Base-by-base conservation (phyloP, 2,329 filamentous ascomycete genomes). In the Cladorrhinum sp. region DNA sequence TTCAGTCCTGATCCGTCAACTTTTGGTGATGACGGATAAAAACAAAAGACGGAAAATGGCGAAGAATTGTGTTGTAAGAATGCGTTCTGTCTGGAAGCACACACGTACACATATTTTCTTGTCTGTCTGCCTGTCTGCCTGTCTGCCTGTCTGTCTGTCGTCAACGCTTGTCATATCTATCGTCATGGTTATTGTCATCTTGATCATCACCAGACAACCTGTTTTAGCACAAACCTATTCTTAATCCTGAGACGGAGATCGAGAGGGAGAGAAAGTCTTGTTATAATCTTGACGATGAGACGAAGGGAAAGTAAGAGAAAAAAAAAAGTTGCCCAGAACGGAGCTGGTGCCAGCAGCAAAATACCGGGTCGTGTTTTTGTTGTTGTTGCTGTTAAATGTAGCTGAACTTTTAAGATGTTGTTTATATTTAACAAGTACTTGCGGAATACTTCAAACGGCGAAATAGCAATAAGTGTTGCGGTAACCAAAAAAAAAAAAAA, bases 1-100 rank as follows among this genome's bases (percentile, higher is more conserved):
- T 72, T 76, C 23, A 67, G 67, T 18, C 50, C 62, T 1, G 64
- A 64, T 7, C 58, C 59, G 53, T 58, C 62, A 49, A 49, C 52
- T 1, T 65, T 61, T 36, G 52, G 52, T 18, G 38, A 49, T 12
- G 49, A 36, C n/a, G 41, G 52, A 36, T 55, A 24, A 24, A 45
- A 45, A 36, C 22, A 41, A 9, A 38, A 53, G 18, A 29, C 24
- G n/a, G 20, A 38, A 24, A 27, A 52, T 16, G n/a, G 2, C 5
- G 20, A 20, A 18, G 20, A 27, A 32, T 8, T 18, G 16, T 7
- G 18, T n/a, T 18, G 41, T 18, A 45, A 45, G 3, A 36, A 10
- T 36, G 7, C 32, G 12, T 36, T 36, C 16, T 36, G 10, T 36
- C 10, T 29, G 25, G 25, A 36, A 36, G 32, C 32, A 36, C 12